phyloP scores from a whole-genome alignment of 805 yeast species.

The Wickerhamomyces ciferrii region DNA sequence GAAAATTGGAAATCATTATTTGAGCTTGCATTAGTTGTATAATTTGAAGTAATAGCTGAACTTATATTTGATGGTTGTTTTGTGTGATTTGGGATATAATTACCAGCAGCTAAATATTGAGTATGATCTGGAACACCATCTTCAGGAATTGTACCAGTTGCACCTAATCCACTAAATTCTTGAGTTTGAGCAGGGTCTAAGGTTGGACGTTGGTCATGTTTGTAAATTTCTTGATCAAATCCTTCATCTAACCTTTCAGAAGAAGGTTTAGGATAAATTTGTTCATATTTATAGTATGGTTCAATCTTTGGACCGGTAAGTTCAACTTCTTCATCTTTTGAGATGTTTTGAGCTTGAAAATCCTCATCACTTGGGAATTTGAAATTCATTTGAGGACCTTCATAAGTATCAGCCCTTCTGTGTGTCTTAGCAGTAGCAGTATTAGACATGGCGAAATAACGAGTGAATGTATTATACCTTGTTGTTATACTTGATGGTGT shows the following conservation, averaged over 20 bases:
- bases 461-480: not conserved
- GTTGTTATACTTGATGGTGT: conserved; percentile 8
- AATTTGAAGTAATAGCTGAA: not conserved
- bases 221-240: not conserved
- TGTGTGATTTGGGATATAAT: not conserved
- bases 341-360: conserved; percentile 1
- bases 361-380: conserved; percentile 30
- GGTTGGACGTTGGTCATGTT: not conserved
- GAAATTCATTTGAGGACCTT: conserved; percentile 34
- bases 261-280: not conserved
- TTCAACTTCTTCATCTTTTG: not conserved
- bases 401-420: conserved; percentile 28
- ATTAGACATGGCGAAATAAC: not conserved
- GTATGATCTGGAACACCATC: not conserved
- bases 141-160: not conserved
- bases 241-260: not conserved
- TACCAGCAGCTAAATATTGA: not conserved
- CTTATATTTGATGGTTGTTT: not conserved
- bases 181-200: not conserved
- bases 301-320: conserved; percentile 12
- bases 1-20: conserved; percentile 1
- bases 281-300: conserved; percentile 13
- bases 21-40: not conserved
- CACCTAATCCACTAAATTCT: not conserved
- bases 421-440: conserved; percentile 16